Evolutionary conservation across 2,329 filamentous ascomycete genomes (phyloP).

Genomic region (Nigrospora oryzae): DNA sequence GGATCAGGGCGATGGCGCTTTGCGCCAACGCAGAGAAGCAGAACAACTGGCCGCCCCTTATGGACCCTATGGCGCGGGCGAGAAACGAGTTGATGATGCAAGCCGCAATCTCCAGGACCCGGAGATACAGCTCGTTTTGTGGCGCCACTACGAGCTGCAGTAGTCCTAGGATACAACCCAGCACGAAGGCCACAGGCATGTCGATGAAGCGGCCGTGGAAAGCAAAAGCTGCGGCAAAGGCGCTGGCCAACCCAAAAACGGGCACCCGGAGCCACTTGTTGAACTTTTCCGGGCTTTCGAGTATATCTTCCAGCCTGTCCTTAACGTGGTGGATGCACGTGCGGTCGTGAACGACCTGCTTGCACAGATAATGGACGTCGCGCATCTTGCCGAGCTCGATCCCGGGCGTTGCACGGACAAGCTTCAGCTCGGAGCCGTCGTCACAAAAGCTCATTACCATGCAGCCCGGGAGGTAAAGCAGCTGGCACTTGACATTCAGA

Average conservation of each 20-base stretch:
- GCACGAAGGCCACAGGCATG: conserved; percentile 65
- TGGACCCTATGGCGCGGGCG: conserved; percentile 60
- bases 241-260: conserved; percentile 69
- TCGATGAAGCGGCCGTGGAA: conserved; percentile 73
- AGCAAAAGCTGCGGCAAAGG: conserved; percentile 69
- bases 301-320: conserved; percentile 41
- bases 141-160: conserved; percentile 70
- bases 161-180: conserved; percentile 66
- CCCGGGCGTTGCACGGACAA: conserved; percentile 49
- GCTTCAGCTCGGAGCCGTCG: conserved; percentile 50
- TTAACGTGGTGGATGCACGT: conserved; percentile 50
- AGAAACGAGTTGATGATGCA: conserved; percentile 61
- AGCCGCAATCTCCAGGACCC: conserved; percentile 44
- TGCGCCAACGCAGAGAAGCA: conserved; percentile 67
- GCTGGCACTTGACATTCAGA: neutral
- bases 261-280: conserved; percentile 48
- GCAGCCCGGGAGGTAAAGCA: neutral
- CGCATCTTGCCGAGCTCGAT: conserved; percentile 54
- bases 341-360: conserved; percentile 55
- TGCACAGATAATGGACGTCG: conserved; percentile 54
- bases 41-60: conserved; percentile 48
- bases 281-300: conserved; percentile 44
- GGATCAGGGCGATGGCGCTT: conserved; percentile 66
- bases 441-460: neutral
- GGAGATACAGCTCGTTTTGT: conserved; percentile 59